Conservation (phyloP, 139 green algal genomes). For the Auxenochlorella pyrenoidosa region DNA sequence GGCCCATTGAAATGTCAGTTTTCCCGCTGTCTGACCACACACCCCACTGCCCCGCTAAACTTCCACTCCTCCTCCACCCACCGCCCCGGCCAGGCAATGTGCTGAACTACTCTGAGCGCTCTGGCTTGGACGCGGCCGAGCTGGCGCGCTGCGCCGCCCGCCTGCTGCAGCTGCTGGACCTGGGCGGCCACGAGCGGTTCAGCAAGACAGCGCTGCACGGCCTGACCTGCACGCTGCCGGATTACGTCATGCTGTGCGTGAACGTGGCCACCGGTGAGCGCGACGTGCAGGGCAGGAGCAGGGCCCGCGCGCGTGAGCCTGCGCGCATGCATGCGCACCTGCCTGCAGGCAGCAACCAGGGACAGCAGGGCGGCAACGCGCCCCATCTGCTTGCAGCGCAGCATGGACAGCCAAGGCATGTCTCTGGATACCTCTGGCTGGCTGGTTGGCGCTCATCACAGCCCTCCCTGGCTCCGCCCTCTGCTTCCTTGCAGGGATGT, state of each 20-base stretch:
- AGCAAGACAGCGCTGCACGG: slow-evolving; percentile 87
- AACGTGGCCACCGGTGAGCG: slow-evolving; percentile 40
- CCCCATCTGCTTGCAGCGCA: too few species aligned
- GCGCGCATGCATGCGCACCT: too few species aligned
- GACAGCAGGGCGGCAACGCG: too few species aligned
- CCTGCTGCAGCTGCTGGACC: slow-evolving; percentile 81
- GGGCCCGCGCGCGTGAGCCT: too few species aligned
- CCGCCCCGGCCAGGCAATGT: slow-evolving; percentile 41
- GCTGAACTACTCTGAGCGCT: slow-evolving; percentile 74
- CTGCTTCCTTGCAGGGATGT: slow-evolving; percentile 35
- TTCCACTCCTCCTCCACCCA: neutral
- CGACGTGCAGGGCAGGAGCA: too few species aligned
- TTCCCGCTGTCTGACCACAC: too few species aligned
- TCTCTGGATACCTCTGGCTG: too few species aligned
- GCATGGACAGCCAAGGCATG: too few species aligned
- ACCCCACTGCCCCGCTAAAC: too few species aligned
- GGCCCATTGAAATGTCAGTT: too few species aligned
- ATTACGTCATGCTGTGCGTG: slow-evolving; percentile 85
- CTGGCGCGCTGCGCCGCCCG: slow-evolving; percentile 48
- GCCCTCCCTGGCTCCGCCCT: neutral
- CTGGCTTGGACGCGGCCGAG: slow-evolving; percentile 60
- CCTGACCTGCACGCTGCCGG: slow-evolving; percentile 69
- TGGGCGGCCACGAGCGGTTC: slow-evolving; percentile 83
- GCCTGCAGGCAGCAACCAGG: too few species aligned
- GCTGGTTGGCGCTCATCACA: too few species aligned